Base-by-base conservation (phyloP, 306 rosid species). In the Malus orientalis region DNA sequence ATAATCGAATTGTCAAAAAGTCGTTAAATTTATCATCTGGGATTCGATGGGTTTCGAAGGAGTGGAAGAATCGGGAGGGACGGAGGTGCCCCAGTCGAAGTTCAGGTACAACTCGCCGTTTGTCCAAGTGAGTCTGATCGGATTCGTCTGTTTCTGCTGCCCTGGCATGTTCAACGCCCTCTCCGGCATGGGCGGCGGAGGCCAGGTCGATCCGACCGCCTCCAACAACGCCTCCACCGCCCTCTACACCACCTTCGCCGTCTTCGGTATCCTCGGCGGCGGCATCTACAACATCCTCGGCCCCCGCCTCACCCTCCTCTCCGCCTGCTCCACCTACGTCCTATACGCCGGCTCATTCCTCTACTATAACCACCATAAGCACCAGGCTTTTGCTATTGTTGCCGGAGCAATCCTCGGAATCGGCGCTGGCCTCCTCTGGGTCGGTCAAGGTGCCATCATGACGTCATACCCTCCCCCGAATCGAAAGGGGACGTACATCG, bases 91-190 rank as follows among this genome's bases (percentile, higher is more conserved):
- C 19, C 76, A 83, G 74, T 80, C 93, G 22, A 4, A 16, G 36
- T 85, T 90, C 63, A 57, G 97, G 69, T 88, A 83, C 78, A 95
- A 92, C 82, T 92, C 99, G 13, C 99, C 99, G 0, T 27, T 91
- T 0, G 78, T 84, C 3, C 99, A 95, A 64, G 78, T 90, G 2
- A 40, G 72, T 6, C 85, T 95, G 1, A 90, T 91, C 3, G 99
- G 99, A 0, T 9, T 92, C 0, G 97, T 95, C 42, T 95, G 99
- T 29, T 95, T 95, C 44, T 95, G 97, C 33, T 95, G 99, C 59
- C 99, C 99, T 2, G 97, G 99, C 4, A 95, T 95, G 99, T 95
- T 88, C 90, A 92, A 82, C 25, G 99, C 97, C 29, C 92, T 95
- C 38, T 81, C 92, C 1, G 97, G 99, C 40, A 90, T 95, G 97